Conservation (phyloP, 495 filamentous ascomycete genomes). For the Oidiodendron maius region DNA sequence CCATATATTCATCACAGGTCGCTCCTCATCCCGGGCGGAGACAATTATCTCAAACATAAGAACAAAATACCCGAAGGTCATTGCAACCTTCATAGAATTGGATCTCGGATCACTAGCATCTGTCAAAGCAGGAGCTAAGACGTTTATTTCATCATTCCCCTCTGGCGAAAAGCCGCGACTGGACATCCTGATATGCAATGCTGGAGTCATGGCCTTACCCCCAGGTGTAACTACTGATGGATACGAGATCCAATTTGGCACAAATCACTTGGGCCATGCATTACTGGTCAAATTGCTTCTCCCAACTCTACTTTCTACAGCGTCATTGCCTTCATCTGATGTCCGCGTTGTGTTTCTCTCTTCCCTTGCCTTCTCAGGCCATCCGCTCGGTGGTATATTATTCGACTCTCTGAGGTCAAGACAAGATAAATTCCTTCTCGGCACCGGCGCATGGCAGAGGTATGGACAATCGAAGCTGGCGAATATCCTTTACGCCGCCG, state of each 20-base stretch:
- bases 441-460: constrained; percentile 19
- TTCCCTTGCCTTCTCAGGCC: not conserved
- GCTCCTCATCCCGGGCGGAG: constrained; percentile 44
- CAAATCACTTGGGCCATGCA: constrained; percentile 64
- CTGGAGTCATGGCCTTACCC: constrained; percentile 56
- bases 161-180: constrained; percentile 12
- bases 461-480: constrained; percentile 56
- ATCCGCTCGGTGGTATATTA: not conserved
- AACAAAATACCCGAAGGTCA: constrained; percentile 24
- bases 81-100: constrained; percentile 11
- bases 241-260: constrained; percentile 60
- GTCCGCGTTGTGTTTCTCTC: not conserved
- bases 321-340: not conserved
- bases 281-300: constrained; percentile 60
- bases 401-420: not conserved
- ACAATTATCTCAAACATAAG: constrained; percentile 45
- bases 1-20: constrained; percentile 58
- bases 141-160: constrained; percentile 2
- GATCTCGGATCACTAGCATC: constrained; percentile 17
- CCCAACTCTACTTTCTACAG: not conserved
- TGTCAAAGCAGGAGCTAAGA: constrained; percentile 13
- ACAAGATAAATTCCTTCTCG: not conserved
- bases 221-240: constrained; percentile 46
- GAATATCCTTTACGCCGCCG: constrained; percentile 40
- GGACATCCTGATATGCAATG: constrained; percentile 62